These are phyloP conservation scores for Neofusicoccum laricinum DNA, from an alignment of 2,329 filamentous ascomycete species.

Conservation along the genomic window DNA sequence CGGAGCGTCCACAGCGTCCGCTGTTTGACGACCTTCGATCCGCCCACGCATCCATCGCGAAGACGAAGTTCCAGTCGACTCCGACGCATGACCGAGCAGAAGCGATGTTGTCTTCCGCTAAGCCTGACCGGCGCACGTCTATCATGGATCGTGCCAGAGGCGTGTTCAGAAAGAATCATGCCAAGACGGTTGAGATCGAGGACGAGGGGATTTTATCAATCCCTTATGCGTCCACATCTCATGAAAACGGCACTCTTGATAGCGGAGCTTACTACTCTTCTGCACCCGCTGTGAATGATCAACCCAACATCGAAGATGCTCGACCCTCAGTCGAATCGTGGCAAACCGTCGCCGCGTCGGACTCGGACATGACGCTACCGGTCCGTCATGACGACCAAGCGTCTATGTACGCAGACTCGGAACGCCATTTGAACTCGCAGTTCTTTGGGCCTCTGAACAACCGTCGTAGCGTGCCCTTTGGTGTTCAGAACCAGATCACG, in stretches of 20 bases:
- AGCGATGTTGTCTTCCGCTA: background rate
- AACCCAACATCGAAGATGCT: background rate
- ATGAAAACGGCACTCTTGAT: too few relatives aligned
- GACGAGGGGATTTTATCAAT: background rate
- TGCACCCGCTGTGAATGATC: background rate
- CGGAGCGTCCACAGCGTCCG: background rate
- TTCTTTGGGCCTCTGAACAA: constrained; percentile 8
- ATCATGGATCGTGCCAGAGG: constrained; percentile 4
- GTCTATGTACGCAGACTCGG: background rate
- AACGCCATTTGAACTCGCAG: background rate
- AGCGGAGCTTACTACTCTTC: background rate
- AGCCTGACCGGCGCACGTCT: background rate
- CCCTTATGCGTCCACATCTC: background rate
- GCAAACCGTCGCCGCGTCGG: background rate
- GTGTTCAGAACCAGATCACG: constrained; percentile 9
- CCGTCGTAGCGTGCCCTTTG: constrained; percentile 15
- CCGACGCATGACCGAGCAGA: background rate
- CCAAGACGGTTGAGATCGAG: background rate
- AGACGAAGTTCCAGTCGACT: background rate
- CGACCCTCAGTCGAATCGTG: constrained; percentile 2
- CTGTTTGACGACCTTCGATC: constrained; percentile 15
- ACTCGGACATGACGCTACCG: background rate
- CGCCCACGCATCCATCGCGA: constrained; percentile 9
- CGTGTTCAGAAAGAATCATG: background rate
- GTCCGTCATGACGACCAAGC: background rate